phyloP scores from a whole-genome alignment of 164 flowering plant species.

The Aristolochia fimbriata region DNA sequence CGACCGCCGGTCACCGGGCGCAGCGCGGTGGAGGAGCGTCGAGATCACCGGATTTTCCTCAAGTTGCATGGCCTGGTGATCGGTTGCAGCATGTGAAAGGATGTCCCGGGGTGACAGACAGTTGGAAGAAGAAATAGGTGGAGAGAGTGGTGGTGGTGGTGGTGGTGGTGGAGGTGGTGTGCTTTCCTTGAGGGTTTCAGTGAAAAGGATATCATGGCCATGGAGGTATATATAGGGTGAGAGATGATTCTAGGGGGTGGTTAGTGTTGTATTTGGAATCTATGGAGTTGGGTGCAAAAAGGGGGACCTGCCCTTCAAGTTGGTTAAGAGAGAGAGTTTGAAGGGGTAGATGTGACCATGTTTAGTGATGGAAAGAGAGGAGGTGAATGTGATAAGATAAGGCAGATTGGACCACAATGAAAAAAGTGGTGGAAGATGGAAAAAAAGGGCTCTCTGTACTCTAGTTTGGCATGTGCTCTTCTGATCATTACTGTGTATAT shows the following conservation, averaged over 20 bases:
- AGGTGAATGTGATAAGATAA: conserved; percentile 33
- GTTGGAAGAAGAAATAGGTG: neutral
- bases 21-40: conserved; percentile 38
- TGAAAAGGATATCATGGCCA: neutral
- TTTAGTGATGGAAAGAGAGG: conserved; percentile 29
- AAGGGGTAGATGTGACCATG: conserved; percentile 46
- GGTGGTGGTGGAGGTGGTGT: no score
- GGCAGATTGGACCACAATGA: conserved; percentile 29
- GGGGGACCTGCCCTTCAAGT: neutral
- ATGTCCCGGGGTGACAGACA: neutral
- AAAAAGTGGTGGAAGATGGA: conserved; percentile 7
- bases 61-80: conserved; percentile 34
- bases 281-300: conserved; percentile 19
- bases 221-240: conserved; percentile 10
- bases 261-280: conserved; percentile 32
- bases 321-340: conserved; percentile 1
- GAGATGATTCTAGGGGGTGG: conserved; percentile 10
- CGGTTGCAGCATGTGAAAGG: neutral
- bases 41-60: conserved; percentile 50
- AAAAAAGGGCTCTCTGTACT: conserved; percentile 3
- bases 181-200: conserved; percentile 12
- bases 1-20: conserved; percentile 24
- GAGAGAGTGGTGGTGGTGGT: no score
- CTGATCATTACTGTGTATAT: conserved; percentile 13
- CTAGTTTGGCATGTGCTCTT: conserved; percentile 43